Evolutionary conservation across 768 basidiomycete species (phyloP), one percentile per base, ranked within the genome.

Genomic region (Pisolithus microcarpus): DNA sequence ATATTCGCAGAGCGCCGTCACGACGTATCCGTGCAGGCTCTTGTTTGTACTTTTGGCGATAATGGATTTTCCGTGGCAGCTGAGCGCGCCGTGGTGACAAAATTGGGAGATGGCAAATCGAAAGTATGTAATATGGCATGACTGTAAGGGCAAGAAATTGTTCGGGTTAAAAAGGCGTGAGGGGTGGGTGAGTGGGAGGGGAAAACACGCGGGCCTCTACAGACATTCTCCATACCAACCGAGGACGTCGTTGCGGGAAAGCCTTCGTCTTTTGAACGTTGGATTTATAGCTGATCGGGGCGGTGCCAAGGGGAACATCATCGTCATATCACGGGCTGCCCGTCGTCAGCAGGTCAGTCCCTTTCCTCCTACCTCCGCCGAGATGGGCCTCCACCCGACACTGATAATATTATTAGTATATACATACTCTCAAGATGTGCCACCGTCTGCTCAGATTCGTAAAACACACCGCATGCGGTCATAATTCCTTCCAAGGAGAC

Each of bases 381-480:
- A 78, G 71, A 56, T 64, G 51, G 57, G 51, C 56, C 4, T 57
- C 56, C 39, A 4, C 49, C 43, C 42, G 21, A 43, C 43, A 18
- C 26, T 45, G 21, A 23, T 23, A 23, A 23, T 23, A 23, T 46
- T 49, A 52, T 52, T 51, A 42, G 49, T 48, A 51, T 56, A 52
- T n/a, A n/a, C n/a, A 47, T 43, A 50, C 49, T 7, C 43, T 26
- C 16, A 55, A 62, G 58, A 87, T 87, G 85, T 87, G 85, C 71
- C 78, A 80, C 65, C 76, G 82, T 56, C 71, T 69, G 47, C 76
- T 86, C 59, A 72, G 67, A 56, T 78, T 84, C 65, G 66, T 63
- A 51, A 74, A 70, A 59, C 76, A 72, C 56, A 63, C 60, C 30
- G 64, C 38, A n/a, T 87, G 85, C 69, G 71, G 71, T n/a, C 83